These are phyloP conservation scores for Candida xiaguanensis DNA, from an alignment of 805 yeast species.

Conservation along the genomic window DNA sequence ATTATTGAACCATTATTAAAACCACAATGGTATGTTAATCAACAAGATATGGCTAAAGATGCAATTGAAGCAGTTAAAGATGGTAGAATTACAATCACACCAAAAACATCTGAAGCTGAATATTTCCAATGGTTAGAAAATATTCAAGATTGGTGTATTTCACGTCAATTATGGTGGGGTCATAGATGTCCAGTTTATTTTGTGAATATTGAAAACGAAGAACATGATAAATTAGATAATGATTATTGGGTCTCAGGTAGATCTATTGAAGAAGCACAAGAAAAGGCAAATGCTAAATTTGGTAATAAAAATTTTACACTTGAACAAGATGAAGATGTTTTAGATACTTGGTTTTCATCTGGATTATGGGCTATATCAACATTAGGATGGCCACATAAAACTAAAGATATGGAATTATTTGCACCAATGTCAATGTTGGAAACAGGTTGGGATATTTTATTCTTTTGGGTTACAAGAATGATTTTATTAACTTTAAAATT, in stretches of 20 bases:
- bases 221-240: constrained; percentile 58
- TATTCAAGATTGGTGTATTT: constrained; percentile 99
- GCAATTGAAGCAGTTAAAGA: constrained; percentile 82
- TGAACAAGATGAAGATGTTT: constrained; percentile 95
- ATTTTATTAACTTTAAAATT: constrained; percentile 84
- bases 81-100: constrained; percentile 78
- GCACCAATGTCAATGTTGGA: constrained; percentile 93
- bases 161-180: constrained; percentile 92
- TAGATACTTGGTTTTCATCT: constrained; percentile 98
- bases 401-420: constrained; percentile 70
- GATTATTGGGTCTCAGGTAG: constrained; percentile 91
- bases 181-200: constrained; percentile 97
- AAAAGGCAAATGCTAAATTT: constrained; percentile 72
- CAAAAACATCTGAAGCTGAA: constrained; percentile 88
- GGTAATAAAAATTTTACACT: constrained; percentile 66
- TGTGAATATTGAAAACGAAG: constrained; percentile 73
- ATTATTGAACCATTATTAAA: constrained; percentile 93
- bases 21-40: constrained; percentile 99
- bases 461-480: constrained; percentile 99
- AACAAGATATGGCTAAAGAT: constrained; percentile 79
- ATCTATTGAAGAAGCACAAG: constrained; percentile 74
- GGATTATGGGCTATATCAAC: constrained; percentile 98
- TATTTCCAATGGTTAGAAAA: constrained; percentile 93
- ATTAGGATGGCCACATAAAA: constrained; percentile 88
- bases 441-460: constrained; percentile 98